A percentile compares a stretch with the other conserved stretches of the same genome.
These are phyloP conservation scores for Penicillium soppii DNA, from an alignment of 495 filamentous ascomycete species.

Conservation along the genomic window DNA sequence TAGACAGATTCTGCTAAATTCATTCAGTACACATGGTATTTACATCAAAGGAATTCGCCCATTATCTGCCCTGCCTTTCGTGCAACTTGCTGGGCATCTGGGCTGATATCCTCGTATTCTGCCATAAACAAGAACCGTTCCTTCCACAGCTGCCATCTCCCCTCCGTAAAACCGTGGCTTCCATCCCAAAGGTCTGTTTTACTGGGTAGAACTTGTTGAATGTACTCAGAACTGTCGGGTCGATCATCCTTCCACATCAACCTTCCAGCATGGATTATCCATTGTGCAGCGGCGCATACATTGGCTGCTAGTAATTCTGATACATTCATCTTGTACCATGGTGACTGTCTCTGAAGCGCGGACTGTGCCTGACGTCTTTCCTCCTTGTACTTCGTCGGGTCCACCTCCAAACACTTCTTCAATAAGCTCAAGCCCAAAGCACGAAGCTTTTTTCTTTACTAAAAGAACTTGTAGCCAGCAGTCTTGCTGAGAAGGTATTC, in stretches of 20 bases:
- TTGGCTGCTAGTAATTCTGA: slow-evolving; percentile 1
- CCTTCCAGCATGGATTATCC: background rate
- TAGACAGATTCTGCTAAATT: too few species aligned
- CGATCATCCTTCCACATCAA: slow-evolving; percentile 4
- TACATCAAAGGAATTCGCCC: background rate
- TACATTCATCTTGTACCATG: slow-evolving; percentile 1
- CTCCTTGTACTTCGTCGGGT: background rate
- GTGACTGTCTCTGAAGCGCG: background rate
- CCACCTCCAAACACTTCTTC: background rate
- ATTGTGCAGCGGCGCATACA: slow-evolving; percentile 1
- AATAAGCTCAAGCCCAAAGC: background rate
- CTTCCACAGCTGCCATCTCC: background rate
- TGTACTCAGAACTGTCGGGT: background rate
- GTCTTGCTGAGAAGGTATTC: background rate
- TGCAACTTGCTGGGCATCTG: background rate
- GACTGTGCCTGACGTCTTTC: background rate
- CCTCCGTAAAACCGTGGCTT: background rate
- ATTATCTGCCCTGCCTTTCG: background rate
- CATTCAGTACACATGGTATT: background rate
- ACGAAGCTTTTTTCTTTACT: background rate
- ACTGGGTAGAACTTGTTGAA: background rate
- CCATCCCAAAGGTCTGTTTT: slow-evolving; percentile 1
- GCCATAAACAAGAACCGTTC: background rate
- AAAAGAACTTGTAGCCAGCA: background rate
- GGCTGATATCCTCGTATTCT: background rate